phyloP scores from a whole-genome alignment of 1,139 yeast genomes.

The Debaryomycetaceae sp. region DNA sequence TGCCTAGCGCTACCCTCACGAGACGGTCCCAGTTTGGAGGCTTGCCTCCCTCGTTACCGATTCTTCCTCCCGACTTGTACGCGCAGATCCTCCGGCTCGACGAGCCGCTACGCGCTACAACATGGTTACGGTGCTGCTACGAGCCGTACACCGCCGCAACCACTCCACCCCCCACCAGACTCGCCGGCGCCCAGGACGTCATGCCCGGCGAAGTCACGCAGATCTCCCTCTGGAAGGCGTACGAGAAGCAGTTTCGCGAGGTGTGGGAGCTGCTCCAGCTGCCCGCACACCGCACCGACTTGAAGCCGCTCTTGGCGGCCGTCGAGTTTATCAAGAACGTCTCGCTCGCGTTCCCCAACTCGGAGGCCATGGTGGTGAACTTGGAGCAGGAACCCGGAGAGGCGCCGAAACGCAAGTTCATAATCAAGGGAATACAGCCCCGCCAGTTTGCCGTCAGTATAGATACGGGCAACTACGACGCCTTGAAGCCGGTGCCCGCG shows the following conservation, averaged over 20 bases:
- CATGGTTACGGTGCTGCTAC: conserved; percentile 92
- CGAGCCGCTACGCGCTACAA: conserved; percentile 88
- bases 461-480: conserved; percentile 36
- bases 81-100: conserved; percentile 51
- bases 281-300: conserved; percentile 21
- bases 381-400: conserved; percentile 38
- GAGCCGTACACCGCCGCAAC: conserved; percentile 37
- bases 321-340: conserved; percentile 95
- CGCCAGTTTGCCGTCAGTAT: conserved; percentile 34
- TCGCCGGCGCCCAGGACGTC: conserved; percentile 9
- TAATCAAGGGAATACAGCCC: conserved; percentile 73
- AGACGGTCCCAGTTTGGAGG: conserved; percentile 25
- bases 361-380: conserved; percentile 85
- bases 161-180: conserved; percentile 13
- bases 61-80: conserved; percentile 46
- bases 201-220: conserved; percentile 80
- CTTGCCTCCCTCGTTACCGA: conserved; percentile 53
- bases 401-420: conserved; percentile 57
- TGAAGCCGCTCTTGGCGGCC: conserved; percentile 71
- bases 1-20: conserved; percentile 18
- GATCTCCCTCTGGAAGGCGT: conserved; percentile 90
- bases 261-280: conserved; percentile 16
- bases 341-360: conserved; percentile 78
- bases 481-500: conserved; percentile 16
- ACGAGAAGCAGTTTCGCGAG: conserved; percentile 68